Evolutionary conservation across 2,329 filamentous ascomycete genomes (phyloP).

Genomic region (Corinectria fuckeliana): DNA sequence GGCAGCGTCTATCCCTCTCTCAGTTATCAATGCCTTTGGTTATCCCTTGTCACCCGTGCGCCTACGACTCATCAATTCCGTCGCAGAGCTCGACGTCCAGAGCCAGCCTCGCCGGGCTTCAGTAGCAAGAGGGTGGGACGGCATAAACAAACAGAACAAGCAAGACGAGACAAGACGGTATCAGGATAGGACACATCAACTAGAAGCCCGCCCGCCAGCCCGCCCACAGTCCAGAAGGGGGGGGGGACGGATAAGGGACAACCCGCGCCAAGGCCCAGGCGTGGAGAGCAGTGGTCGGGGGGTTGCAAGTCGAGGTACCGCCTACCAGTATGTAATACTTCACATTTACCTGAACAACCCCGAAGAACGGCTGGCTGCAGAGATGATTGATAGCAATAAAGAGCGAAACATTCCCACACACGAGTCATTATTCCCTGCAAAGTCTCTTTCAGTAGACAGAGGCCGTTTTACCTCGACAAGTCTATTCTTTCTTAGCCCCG

Average conservation of each 20-base stretch:
- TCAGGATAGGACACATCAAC: background rate
- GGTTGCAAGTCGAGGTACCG: background rate
- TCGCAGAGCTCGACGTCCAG: too few relatives aligned
- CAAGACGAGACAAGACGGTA: background rate
- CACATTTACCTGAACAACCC: background rate
- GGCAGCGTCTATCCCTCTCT: background rate
- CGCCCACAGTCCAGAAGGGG: background rate
- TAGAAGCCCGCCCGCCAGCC: background rate
- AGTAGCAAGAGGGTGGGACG: background rate
- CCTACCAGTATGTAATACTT: background rate
- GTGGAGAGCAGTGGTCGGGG: background rate
- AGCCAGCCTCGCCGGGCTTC: too few relatives aligned
- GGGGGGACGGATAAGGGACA: background rate
- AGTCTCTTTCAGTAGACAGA: background rate
- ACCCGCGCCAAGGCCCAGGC: constrained; percentile 1
- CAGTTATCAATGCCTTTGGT: too few relatives aligned
- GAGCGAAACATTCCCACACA: too few relatives aligned
- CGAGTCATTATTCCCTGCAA: background rate
- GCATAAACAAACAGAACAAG: background rate
- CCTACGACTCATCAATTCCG: background rate
- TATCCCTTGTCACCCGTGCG: background rate
- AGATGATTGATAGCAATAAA: too few relatives aligned
- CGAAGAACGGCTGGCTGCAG: background rate
- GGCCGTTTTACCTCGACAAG: too few relatives aligned
- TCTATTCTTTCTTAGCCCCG: background rate